Conservation (phyloP, 192 early-diverging fungal genomes). For the Coemansia sp. region DNA sequence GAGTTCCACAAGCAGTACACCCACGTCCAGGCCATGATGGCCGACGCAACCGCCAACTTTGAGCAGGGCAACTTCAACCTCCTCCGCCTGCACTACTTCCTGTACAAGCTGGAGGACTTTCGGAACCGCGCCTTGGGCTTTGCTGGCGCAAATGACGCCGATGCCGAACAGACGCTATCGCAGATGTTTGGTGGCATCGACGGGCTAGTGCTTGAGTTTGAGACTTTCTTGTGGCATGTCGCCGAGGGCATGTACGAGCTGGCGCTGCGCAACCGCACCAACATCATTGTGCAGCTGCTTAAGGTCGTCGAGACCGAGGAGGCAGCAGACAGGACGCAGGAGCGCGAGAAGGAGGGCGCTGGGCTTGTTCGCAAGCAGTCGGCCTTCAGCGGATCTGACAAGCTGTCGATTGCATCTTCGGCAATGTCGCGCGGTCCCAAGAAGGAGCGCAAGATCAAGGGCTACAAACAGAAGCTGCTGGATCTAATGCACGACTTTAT, state of each 20-base stretch:
- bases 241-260: slow-evolving; percentile 78
- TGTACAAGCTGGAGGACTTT: slow-evolving; percentile 87
- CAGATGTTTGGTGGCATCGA: slow-evolving; percentile 87
- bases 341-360: slow-evolving; percentile 37
- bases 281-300: slow-evolving; percentile 82
- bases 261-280: slow-evolving; percentile 64
- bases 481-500: slow-evolving; percentile 44
- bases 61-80: slow-evolving; percentile 63
- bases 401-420: slow-evolving; percentile 11
- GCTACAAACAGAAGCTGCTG: slow-evolving; percentile 51
- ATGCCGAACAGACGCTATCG: slow-evolving; percentile 81
- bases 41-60: slow-evolving; percentile 59
- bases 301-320: slow-evolving; percentile 97
- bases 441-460: slow-evolving; percentile 41
- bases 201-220: slow-evolving; percentile 78
- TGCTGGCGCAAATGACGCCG: slow-evolving; percentile 65
- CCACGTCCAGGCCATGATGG: slow-evolving; percentile 67
- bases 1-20: slow-evolving; percentile 81
- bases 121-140: slow-evolving; percentile 81
- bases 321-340: slow-evolving; percentile 63
- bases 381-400: slow-evolving; percentile 7
- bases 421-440: slow-evolving; percentile 18
- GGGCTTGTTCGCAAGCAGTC: slow-evolving; percentile 30
- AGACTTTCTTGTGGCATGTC: slow-evolving; percentile 83
- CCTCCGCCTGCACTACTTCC: slow-evolving; percentile 82